Conservation (phyloP, 176 grass and related monocot genomes). For the Oryza meridionalis region DNA sequence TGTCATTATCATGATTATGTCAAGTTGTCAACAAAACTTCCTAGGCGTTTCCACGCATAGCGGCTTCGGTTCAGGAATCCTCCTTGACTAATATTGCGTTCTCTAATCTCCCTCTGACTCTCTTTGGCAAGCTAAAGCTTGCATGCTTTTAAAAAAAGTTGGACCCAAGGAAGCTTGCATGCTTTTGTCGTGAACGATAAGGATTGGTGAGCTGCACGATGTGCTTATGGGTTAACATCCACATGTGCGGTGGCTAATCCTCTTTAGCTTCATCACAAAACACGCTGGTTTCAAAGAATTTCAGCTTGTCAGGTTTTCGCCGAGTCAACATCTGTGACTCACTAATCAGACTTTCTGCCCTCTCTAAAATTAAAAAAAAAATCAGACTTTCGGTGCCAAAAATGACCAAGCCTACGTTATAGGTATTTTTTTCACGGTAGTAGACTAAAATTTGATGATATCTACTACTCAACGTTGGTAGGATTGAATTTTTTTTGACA, state of each 20-base stretch:
- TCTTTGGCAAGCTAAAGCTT: background rate
- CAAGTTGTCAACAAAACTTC: background rate
- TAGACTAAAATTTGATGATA: too few species aligned
- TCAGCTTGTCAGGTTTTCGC: background rate
- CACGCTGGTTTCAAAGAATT: background rate
- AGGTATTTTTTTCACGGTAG: background rate
- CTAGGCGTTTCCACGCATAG: constrained; percentile 12
- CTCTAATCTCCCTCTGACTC: too few species aligned
- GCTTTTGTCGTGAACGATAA: background rate
- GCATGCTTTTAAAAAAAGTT: background rate
- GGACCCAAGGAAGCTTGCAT: background rate
- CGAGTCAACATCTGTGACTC: background rate
- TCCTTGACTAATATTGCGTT: background rate
- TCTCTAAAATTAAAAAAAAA: too few species aligned
- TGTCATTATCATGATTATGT: background rate
- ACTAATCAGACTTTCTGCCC: background rate
- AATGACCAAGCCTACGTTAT: background rate
- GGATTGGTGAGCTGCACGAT: background rate
- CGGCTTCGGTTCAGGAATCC: background rate
- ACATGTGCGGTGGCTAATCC: background rate
- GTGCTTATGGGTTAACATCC: background rate
- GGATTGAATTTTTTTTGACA: too few species aligned
- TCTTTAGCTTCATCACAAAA: background rate
- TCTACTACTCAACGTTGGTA: too few species aligned
- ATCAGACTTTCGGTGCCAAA: background rate